These are phyloP conservation scores for Rhodotorula sp. DNA, from an alignment of 1,284 basidiomycete genomes.

Conservation along the genomic window DNA sequence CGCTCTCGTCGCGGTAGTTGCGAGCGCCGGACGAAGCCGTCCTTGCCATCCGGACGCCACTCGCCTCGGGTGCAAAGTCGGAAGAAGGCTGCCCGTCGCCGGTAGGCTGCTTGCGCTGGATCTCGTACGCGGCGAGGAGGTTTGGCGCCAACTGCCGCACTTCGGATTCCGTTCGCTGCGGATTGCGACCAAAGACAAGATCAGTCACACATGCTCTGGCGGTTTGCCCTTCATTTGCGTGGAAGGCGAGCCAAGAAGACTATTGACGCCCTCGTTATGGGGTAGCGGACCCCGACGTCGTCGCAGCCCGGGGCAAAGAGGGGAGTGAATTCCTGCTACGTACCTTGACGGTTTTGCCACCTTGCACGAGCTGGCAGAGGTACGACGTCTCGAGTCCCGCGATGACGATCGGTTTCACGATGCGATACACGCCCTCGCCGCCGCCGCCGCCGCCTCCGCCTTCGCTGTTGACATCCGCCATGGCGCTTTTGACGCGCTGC, in stretches of 20 bases:
- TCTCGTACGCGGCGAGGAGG: slow-evolving; percentile 22
- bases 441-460: background rate
- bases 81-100: background rate
- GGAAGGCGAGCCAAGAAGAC: no score
- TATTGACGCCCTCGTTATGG: no score
- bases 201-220: background rate
- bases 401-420: background rate
- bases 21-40: background rate
- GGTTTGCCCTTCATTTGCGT: no score
- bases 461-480: background rate
- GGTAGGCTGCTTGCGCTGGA: background rate
- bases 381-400: slow-evolving; percentile 2
- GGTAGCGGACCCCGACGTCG: no score
- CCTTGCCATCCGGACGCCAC: no score
- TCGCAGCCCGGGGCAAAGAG: no score
- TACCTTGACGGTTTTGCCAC: slow-evolving; percentile 15
- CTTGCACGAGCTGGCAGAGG: background rate
- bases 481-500: background rate
- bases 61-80: background rate
- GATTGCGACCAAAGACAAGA: background rate
- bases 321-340: background rate
- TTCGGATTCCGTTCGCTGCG: slow-evolving; percentile 18
- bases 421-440: background rate
- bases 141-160: slow-evolving; percentile 4
- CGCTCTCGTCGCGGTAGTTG: background rate